These are phyloP conservation scores for Serpula lacrymans DNA, from an alignment of 768 basidiomycete species.

Conservation along the genomic window DNA sequence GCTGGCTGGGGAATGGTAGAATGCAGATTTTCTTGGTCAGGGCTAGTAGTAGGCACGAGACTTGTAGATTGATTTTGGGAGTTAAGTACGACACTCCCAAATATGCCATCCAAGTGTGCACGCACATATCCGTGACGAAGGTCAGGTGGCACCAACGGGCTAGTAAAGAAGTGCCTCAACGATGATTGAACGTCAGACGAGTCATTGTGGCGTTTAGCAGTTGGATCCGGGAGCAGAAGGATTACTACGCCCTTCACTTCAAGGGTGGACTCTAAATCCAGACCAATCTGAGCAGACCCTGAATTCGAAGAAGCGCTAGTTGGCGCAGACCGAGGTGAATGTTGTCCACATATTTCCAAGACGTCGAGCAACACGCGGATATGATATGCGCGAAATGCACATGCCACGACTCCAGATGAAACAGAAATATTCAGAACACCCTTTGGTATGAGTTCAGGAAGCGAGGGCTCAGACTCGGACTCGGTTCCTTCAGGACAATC, in stretches of 20 bases:
- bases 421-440: conserved; percentile 41
- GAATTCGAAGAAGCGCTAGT: conserved; percentile 15
- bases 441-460: conserved; percentile 10
- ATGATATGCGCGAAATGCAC: conserved; percentile 55
- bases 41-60: conserved; percentile 1
- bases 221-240: conserved; percentile 39
- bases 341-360: conserved; percentile 28
- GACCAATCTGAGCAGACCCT: conserved; percentile 15
- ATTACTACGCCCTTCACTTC: conserved; percentile 45
- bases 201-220: conserved; percentile 6
- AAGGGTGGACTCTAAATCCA: conserved; percentile 32
- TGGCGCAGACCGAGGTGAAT: conserved; percentile 11
- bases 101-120: conserved; percentile 43
- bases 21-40: conserved; percentile 4
- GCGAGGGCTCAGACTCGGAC: too few species aligned
- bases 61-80: too few species aligned
- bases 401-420: conserved; percentile 49
- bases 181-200: too few species aligned
- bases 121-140: conserved; percentile 52
- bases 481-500: too few species aligned
- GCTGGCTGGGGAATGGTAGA: conserved; percentile 2
- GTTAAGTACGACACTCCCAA: too few species aligned
- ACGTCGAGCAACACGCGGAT: conserved; percentile 46
- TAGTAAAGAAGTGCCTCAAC: too few species aligned
- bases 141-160: conserved; percentile 47